phyloP scores from a whole-genome alignment of 208 protist species.

The Trypanosoma congolense region DNA sequence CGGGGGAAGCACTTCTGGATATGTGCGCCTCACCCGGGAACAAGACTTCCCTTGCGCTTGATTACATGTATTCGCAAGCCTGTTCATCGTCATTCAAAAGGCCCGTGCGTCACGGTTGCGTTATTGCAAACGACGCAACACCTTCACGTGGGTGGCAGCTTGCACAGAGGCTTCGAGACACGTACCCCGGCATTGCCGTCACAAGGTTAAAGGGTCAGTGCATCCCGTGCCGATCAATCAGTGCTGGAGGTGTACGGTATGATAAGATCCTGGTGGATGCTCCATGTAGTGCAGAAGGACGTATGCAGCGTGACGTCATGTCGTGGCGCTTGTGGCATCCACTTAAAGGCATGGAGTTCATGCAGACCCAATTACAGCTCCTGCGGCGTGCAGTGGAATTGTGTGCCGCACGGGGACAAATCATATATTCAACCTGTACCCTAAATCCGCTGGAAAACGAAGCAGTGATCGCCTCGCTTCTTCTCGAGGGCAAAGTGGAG shows the following conservation, averaged over 20 bases:
- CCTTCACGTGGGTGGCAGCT: slow-evolving; percentile 30
- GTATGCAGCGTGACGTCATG: slow-evolving; percentile 65
- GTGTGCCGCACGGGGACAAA: slow-evolving; percentile 58
- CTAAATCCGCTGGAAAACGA: slow-evolving; percentile 97
- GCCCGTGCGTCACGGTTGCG: slow-evolving; percentile 21
- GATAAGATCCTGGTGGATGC: slow-evolving; percentile 91
- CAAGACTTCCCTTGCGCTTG: slow-evolving; percentile 64
- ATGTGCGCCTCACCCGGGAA: slow-evolving; percentile 82
- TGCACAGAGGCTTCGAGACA: slow-evolving; percentile 37
- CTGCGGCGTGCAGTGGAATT: slow-evolving; percentile 60
- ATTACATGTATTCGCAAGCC: slow-evolving; percentile 30
- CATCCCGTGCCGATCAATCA: slow-evolving; percentile 5
- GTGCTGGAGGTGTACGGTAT: slow-evolving; percentile 28
- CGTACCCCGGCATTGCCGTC: slow-evolving; percentile 29
- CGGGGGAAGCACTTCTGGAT: slow-evolving; percentile 69
- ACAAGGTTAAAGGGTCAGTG: slow-evolving; percentile 30
- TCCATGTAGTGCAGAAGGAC: slow-evolving; percentile 93
- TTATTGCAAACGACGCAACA: slow-evolving; percentile 67
- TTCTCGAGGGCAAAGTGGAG: slow-evolving; percentile 44
- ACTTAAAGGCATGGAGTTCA: slow-evolving; percentile 45
- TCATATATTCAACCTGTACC: slow-evolving; percentile 96
- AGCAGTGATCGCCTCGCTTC: slow-evolving; percentile 85
- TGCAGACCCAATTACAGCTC: slow-evolving; percentile 66
- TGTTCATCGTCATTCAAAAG: slow-evolving; percentile 1
- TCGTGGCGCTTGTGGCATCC: slow-evolving; percentile 86